Evolutionary conservation across 306 rosid genomes (phyloP), one percentile per base, ranked within the genome.

Genomic region (Acacia melanoxylon): DNA sequence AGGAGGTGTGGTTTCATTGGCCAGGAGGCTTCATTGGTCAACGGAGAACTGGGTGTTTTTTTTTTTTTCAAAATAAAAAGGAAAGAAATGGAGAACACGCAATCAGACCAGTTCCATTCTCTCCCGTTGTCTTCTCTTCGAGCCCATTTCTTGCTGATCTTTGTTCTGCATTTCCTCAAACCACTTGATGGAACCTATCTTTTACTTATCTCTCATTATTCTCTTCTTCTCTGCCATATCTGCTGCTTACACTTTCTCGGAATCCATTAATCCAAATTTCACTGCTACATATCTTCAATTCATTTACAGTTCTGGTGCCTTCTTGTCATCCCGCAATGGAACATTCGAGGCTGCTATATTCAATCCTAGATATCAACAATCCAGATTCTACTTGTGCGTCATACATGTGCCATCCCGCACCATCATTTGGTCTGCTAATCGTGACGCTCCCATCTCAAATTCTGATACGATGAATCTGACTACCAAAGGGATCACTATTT

Each of bases 381-480:
- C 76, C 80, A 90, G 83, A 74, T 93, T 90, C 81, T 90, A 93
- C 80, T 37, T 95, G 58, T 93, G 95, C 63, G 83, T 95, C 85
- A 85, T 93, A 71, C 99, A 95, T 70, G 88, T 25, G 27, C 83
- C 88, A 15, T 90, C 99, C 44, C 89, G 82, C 79, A 72, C 95
- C 13, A 78, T 91, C 78, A 88, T 91, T 81, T 95, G 98, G 99
- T 89, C 97, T 14, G 99, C 94, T 17, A 95, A 95, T 79, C 90
- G 86, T 19, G 73, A 87, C 24, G 86, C 81, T 12, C 86, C 98
- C 10, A 84, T 95, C 78, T 88, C 97, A 0, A 81, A 62, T 77
- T 87, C 95, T 49, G 97, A 83, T 65, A 19, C 48, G n/a, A 79
- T 95, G 94, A 78, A 72, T 59, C 84, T 95, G 48, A 87, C 89